These are phyloP conservation scores for Vigna unguiculata DNA, from an alignment of 306 rosid genomes.

Conservation along the genomic window DNA sequence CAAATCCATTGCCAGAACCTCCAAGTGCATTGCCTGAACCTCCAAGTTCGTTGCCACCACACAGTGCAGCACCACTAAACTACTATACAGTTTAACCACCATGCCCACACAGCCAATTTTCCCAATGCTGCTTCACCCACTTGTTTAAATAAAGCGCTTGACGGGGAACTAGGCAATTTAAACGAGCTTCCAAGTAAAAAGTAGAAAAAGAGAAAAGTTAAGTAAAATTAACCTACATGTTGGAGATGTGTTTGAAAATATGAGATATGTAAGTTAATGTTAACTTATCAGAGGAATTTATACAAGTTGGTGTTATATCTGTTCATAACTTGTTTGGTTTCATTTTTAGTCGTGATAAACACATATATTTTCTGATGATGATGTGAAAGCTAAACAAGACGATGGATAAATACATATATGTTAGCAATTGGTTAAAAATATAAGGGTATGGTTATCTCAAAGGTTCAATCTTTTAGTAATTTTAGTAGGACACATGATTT, in stretches of 20 bases:
- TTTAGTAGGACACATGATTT: no score
- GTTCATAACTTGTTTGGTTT: slow-evolving; percentile 10
- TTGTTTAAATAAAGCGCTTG: neutral
- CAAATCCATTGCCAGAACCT: neutral
- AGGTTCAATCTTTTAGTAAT: no score
- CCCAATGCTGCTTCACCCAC: neutral
- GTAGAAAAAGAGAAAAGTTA: neutral
- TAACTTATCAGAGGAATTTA: neutral
- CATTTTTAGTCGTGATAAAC: slow-evolving; percentile 3
- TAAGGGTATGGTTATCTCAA: no score
- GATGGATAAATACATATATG: no score
- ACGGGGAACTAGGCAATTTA: neutral
- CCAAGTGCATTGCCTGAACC: slow-evolving; percentile 23
- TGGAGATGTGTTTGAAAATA: neutral
- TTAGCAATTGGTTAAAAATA: no score
- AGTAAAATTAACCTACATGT: neutral
- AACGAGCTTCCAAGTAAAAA: neutral
- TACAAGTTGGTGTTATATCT: neutral
- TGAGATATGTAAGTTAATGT: neutral
- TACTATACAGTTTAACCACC: neutral
- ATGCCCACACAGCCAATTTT: neutral
- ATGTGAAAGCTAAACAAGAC: no score
- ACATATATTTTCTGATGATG: neutral
- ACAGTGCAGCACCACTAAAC: neutral
- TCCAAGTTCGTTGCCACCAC: neutral